phyloP scores from a whole-genome alignment of 1,139 yeast species.

The Maudiozyma humilis region DNA sequence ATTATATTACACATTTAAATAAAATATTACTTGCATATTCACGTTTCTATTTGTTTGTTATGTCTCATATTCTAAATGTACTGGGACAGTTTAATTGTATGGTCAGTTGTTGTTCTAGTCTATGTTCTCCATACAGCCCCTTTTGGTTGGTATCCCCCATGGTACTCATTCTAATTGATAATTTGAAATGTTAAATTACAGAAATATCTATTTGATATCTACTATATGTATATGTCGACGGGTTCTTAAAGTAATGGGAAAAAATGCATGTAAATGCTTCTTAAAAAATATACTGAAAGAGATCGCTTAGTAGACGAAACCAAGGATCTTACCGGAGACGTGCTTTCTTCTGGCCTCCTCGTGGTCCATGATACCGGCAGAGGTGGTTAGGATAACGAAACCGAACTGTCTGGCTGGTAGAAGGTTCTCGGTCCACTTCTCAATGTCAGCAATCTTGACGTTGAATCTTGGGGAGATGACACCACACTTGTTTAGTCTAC shows the following conservation, averaged over 20 bases:
- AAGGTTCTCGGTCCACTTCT: conserved; percentile 96
- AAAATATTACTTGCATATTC: conserved; percentile 2
- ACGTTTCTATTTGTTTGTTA: not conserved
- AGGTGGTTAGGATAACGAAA: conserved; percentile 92
- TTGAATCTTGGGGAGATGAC: conserved; percentile 97
- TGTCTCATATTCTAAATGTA: not conserved
- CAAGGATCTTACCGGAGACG: conserved; percentile 95
- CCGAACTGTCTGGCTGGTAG: conserved; percentile 99
- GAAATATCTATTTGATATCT: conserved; percentile 1
- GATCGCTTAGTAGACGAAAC: conserved; percentile 70
- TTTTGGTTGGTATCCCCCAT: too few relatives aligned
- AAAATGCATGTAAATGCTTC: not conserved
- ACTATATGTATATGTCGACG: conserved; percentile 1
- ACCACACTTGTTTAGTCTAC: conserved; percentile 98
- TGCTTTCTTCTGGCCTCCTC: conserved; percentile 99
- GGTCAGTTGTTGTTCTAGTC: too few relatives aligned
- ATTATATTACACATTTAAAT: not conserved
- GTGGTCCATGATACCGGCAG: conserved; percentile 99
- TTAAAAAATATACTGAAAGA: not conserved
- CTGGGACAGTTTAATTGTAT: too few relatives aligned
- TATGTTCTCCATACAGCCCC: too few relatives aligned
- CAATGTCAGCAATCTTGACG: conserved; percentile 86
- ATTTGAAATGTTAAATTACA: conserved; percentile 3
- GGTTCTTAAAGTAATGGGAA: not conserved
- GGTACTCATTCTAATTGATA: not conserved